A percentile compares a stretch with the other conserved stretches of the same genome.
phyloP scores from a whole-genome alignment of 2,329 filamentous ascomycete species.

The Mycosphaerella arachidis region DNA sequence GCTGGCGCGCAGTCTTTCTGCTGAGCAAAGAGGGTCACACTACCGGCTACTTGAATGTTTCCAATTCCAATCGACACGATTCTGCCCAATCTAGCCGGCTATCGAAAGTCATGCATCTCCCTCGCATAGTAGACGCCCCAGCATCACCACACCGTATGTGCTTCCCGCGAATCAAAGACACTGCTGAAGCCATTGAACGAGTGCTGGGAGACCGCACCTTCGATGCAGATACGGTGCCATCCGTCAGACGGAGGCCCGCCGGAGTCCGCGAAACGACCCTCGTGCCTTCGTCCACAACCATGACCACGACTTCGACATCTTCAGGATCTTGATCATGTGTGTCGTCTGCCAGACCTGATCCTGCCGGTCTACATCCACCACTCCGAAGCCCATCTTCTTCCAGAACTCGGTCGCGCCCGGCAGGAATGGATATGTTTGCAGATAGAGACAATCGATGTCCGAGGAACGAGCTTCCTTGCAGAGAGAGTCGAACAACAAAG shows the following conservation, averaged over 20 bases:
- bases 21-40: not conserved
- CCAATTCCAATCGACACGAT: not conserved
- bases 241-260: not conserved
- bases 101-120: not conserved
- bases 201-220: too few species aligned
- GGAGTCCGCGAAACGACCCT: not conserved
- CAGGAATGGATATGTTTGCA: not conserved
- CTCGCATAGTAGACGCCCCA: not conserved
- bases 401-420: not conserved
- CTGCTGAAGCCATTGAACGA: too few species aligned
- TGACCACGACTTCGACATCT: not conserved
- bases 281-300: not conserved
- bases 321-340: not conserved
- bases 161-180: not conserved
- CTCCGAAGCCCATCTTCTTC: not conserved
- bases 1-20: not conserved
- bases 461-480: not conserved
- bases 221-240: too few species aligned
- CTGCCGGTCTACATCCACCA: not conserved
- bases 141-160: not conserved
- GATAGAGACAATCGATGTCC: not conserved
- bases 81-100: not conserved
- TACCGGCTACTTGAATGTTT: not conserved
- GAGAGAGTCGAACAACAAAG: not conserved
- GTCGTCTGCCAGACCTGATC: not conserved